Evolutionary conservation across 2,329 filamentous ascomycete species (phyloP).

Genomic region (Scedosporium aurantiacum): DNA sequence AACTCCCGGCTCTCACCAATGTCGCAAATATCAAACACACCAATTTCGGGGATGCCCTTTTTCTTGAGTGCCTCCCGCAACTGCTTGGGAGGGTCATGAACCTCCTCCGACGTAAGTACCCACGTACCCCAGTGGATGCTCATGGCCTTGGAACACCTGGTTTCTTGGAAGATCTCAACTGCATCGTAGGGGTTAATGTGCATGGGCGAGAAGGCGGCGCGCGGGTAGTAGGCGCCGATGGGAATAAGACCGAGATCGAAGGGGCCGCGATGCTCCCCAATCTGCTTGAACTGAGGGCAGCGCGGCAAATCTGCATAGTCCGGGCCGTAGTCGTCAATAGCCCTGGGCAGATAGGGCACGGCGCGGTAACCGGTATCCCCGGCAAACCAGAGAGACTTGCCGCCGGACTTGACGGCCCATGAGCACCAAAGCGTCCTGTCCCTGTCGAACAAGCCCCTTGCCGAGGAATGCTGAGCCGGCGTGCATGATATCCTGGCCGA

Average conservation of each 20-base stretch:
- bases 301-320: conserved; percentile 55
- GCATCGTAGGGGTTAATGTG: conserved; percentile 81
- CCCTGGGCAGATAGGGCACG: conserved; percentile 53
- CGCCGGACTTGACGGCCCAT: conserved; percentile 67
- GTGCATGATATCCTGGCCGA: conserved; percentile 64
- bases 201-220: conserved; percentile 63
- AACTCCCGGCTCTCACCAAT: conserved; percentile 78
- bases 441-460: conserved; percentile 57
- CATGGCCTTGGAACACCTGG: conserved; percentile 64
- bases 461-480: conserved; percentile 74
- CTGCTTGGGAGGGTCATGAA: conserved; percentile 67
- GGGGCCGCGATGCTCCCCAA: conserved; percentile 68
- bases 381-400: conserved; percentile 74
- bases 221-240: conserved; percentile 77
- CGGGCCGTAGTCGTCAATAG: conserved; percentile 58
- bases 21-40: conserved; percentile 70
- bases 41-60: conserved; percentile 56
- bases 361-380: conserved; percentile 85
- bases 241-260: conserved; percentile 90
- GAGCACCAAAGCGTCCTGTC: conserved; percentile 76
- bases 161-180: conserved; percentile 83
- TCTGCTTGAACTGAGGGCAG: conserved; percentile 77
- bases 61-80: conserved; percentile 60
- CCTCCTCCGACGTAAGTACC: conserved; percentile 75
- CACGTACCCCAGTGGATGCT: conserved; percentile 92